Evolutionary conservation across 2,329 filamentous ascomycete genomes (phyloP).

Genomic region (Parastagonospora avenae): DNA sequence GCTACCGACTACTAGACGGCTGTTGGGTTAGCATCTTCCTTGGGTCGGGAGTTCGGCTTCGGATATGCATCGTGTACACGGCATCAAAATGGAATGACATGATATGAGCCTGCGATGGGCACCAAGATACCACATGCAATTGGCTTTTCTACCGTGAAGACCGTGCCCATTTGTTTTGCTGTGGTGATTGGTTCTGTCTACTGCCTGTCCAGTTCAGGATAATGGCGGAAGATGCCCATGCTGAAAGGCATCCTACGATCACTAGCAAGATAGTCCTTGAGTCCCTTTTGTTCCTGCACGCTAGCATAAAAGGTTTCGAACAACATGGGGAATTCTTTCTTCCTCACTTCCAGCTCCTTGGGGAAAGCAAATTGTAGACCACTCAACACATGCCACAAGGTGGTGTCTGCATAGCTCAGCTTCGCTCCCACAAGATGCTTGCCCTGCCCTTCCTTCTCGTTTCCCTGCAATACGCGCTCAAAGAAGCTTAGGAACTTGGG

Average conservation of each 20-base stretch:
- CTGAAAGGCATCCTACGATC: conserved; percentile 66
- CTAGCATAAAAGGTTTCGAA: conserved; percentile 66
- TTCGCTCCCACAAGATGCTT: conserved; percentile 69
- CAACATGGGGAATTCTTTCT: conserved; percentile 64
- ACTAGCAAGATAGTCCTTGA: conserved; percentile 73
- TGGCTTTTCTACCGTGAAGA: conserved; percentile 39
- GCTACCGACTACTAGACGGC: conserved; percentile 76
- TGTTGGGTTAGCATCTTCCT: conserved; percentile 32
- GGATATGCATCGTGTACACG: conserved; percentile 47
- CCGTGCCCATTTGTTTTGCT: background rate
- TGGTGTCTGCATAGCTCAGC: conserved; percentile 74
- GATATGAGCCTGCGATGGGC: conserved; percentile 40
- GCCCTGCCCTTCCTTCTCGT: conserved; percentile 61
- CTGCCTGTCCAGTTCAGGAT: conserved; percentile 70
- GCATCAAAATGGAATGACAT: conserved; percentile 47
- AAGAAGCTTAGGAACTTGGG: conserved; percentile 77
- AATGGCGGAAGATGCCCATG: conserved; percentile 72
- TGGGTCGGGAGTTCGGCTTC: conserved; percentile 46
- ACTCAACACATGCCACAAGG: conserved; percentile 70
- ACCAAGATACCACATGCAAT: conserved; percentile 46
- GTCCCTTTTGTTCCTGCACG: conserved; percentile 65
- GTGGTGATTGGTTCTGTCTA: conserved; percentile 18
- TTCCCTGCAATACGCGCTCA: conserved; percentile 66
- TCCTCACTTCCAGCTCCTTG: conserved; percentile 64
- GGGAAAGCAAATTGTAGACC: conserved; percentile 70